Evolutionary conservation across 805 yeast species (phyloP), one percentile per base, ranked within the genome.

Genomic region (Ogataea saltuana): DNA sequence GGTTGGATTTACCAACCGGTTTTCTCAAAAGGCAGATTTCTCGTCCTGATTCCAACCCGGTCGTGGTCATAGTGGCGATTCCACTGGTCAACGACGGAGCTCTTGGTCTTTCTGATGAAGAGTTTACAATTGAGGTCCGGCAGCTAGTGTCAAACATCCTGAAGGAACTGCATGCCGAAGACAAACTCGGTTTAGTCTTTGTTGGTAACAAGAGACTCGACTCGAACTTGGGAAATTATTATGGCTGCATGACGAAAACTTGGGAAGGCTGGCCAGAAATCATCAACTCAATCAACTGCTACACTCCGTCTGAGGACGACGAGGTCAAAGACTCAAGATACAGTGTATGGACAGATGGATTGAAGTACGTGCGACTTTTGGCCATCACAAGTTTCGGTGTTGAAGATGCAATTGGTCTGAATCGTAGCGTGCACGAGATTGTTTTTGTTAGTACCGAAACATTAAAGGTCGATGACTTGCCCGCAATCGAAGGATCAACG

Each of bases 1-100:
- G 71, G 4, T 44, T 68, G n/a, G 74, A 67, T 23, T 50, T 76
- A 8, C 79, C 81, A 4, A 53, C 67, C 15, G 53, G 58, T 2
- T 59, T 67, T 39, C 45, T 74, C 28, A 63, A 61, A 18, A 53
- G 69, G 34, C 65, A 74, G 3, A 51, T 72, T 11, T 70, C 76
- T 6, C 55, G 54, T 7, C 76, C 78, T 2, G 71, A 71, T 43
- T 26, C 56, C 11, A 41, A 46, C 17, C 59, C 66, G 2, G 15
- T 55, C 4, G 49, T 50, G 10, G 29, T 62, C 11, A 54, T 63
- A 4, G 21, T 63, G 16, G 60, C 57, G 2, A 30, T 63, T 20
- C 59, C 65, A 3, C 38, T 60, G 19, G 45, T 49, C 6, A 56
- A 56, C 21, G 31, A 44, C 29, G 50, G 46, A 19, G 55, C 46